Evolutionary conservation across 116 monocot genomes (phyloP), one percentile per base, ranked within the genome.

Genomic region (Thalassia testudinum): DNA sequence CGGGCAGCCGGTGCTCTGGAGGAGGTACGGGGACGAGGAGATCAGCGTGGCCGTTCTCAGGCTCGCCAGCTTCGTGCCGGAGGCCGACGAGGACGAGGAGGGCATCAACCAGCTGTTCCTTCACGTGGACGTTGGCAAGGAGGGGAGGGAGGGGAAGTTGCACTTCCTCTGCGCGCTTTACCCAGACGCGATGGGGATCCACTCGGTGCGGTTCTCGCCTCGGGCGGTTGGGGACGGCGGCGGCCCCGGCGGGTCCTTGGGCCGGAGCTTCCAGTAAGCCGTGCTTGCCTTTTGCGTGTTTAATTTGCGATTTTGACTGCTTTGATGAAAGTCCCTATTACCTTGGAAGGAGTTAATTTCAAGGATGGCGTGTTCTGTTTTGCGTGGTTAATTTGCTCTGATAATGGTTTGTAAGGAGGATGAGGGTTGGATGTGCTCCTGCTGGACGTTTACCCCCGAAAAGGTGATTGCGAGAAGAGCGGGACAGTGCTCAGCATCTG

Each of bases 141-240:
- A 66, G 15, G 78, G 74, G 45, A 42, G 70, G 1, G 70, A 70
- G 13, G 65, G 81, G 5, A 73, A 70, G 6, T 64, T 88, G 7
- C 80, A 95, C 10, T 95, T 95, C 62, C 79, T 95, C 1, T 95
- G 95, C 42, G 95, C 88, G 20, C 69, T 95, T 24, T 95, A 95
- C 49, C 87, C 88, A 17, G 95, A 95, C 52, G 81, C 95, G 21
- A 21, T 95, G 5, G 95, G 95, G 18, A 95, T 95, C 24, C 95
- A 88, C 55, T 84, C 84, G 0, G 84, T 93, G 21, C 78, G 73
- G 57, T 73, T 93, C 34, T 52, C 80, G 40, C 72, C 87, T 1
- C 78, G 70, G 56, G 43, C 68, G 56, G 43, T 40, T 7, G 37
- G 49, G 21, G 18, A 26, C 10, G 22, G 53, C 25, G 45, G 24